Conservation (phyloP, 1,284 basidiomycete genomes). For the Sporisorium sorghi region DNA sequence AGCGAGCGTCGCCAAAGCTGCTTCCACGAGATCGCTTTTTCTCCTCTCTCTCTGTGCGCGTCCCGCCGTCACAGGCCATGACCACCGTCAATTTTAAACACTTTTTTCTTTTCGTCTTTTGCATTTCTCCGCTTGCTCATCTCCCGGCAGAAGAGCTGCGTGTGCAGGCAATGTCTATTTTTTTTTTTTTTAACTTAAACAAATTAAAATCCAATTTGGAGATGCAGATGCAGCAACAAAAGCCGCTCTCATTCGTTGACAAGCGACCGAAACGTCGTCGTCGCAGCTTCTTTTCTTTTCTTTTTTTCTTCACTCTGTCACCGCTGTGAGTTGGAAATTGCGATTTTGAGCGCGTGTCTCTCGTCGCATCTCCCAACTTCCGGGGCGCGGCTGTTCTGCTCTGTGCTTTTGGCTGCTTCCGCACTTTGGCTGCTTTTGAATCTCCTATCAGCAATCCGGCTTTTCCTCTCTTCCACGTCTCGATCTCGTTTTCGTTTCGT, state of each 20-base stretch:
- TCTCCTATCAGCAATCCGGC: not conserved
- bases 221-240: not conserved
- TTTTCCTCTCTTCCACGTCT: not conserved
- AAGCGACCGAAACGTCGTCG: not conserved
- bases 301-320: not conserved
- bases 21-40: no score
- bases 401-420: not conserved
- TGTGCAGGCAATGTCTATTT: not conserved
- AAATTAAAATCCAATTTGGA: not conserved
- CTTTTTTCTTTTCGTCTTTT: not conserved
- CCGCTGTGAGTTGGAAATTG: no score
- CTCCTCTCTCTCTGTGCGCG: no score
- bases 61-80: no score
- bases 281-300: not conserved
- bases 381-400: not conserved
- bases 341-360: not conserved
- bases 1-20: no score
- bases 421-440: not conserved
- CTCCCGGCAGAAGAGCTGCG: no score
- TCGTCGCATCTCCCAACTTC: not conserved
- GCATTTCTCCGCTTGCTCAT: slow-evolving; percentile 1
- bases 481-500: not conserved
- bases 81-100: not conserved
- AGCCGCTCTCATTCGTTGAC: slow-evolving; percentile 3
- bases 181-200: not conserved